A percentile compares a stretch with the other conserved stretches of the same genome.
Evolutionary conservation across 331 rosid species (phyloP).

Genomic region (Dryas integrifolia): DNA sequence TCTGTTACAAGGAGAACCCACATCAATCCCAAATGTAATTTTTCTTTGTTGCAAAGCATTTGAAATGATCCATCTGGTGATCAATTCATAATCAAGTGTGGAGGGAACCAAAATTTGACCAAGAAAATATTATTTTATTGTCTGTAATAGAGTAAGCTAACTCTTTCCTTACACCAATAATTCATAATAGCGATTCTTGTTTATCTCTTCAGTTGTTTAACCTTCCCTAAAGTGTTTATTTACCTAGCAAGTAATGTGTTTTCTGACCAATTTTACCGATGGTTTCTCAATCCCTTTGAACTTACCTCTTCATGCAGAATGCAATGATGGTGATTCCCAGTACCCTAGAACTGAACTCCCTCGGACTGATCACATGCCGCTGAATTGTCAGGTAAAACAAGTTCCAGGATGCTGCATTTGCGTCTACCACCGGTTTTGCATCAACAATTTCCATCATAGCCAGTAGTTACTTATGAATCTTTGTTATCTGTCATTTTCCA

Average conservation of each 20-base stretch:
- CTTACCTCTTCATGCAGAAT: conserved; percentile 47
- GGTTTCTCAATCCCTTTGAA: conserved; percentile 2
- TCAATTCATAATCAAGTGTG: background rate
- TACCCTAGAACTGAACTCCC: conserved; percentile 65
- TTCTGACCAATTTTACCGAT: conserved; percentile 7
- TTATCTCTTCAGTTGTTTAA: background rate
- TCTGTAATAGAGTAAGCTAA: background rate
- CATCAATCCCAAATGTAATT: background rate
- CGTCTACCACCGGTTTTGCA: background rate
- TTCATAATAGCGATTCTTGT: background rate
- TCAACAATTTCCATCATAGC: background rate
- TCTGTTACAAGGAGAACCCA: background rate
- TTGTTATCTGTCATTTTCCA: conserved; percentile 22
- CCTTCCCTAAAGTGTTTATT: conserved; percentile 3
- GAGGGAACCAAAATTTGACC: conserved; percentile 1
- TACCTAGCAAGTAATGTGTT: conserved; percentile 1
- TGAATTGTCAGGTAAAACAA: conserved; percentile 51
- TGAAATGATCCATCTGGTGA: background rate
- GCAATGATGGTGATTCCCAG: conserved; percentile 61
- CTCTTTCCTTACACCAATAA: background rate
- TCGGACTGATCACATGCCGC: conserved; percentile 40
- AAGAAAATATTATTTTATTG: background rate
- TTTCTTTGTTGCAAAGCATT: background rate
- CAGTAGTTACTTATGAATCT: background rate
- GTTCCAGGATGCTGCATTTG: conserved; percentile 23